Percentiles rank a stretch among this genome's conserved stretches.
These are phyloP conservation scores for Petunia hybrid DNA, from an alignment of 305 asterid genomes.

Conservation along the genomic window DNA sequence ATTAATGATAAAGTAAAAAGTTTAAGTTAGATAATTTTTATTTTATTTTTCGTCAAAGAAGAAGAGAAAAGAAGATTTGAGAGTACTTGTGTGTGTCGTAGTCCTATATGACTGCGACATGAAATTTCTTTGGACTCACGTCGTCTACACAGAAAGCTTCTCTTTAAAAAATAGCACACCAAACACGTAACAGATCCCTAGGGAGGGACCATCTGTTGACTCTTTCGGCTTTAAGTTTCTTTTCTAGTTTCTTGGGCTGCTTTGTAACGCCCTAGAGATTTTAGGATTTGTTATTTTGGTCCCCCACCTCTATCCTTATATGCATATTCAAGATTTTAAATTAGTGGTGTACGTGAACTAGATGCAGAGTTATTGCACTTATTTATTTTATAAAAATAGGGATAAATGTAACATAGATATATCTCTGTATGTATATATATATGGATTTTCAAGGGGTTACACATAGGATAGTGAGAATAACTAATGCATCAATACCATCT, in stretches of 20 bases:
- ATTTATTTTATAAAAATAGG: no score
- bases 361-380: no score
- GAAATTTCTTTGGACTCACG: neutral
- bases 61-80: neutral
- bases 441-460: no score
- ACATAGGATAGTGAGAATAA: no score
- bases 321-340: neutral
- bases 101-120: conserved; percentile 28
- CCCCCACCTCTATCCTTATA: neutral
- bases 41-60: neutral
- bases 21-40: neutral
- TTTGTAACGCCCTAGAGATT: neutral
- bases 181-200: conserved; percentile 4
- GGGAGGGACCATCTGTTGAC: conserved; percentile 27
- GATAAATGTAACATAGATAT: no score
- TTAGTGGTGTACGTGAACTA: no score
- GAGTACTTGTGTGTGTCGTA: neutral
- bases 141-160: neutral
- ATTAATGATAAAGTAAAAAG: no score
- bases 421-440: no score
- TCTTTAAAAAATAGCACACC: neutral
- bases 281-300: neutral
- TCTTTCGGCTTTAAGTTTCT: conserved; percentile 7
- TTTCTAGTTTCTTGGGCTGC: neutral
- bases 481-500: no score